Conservation (phyloP, 257 asterid genomes). For the Verbascum thapsus region DNA sequence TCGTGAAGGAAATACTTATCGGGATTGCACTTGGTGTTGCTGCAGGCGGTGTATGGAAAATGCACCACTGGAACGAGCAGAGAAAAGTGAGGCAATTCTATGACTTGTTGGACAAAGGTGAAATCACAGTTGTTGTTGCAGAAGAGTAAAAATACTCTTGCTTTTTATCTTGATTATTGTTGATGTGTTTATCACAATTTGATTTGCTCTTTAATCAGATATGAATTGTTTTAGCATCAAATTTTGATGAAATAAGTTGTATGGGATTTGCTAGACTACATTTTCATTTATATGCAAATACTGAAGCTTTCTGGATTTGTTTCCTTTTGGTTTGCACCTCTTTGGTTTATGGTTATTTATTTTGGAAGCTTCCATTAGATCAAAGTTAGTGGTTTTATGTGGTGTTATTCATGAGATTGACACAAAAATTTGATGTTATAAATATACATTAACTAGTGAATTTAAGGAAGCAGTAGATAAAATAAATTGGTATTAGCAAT, state of each 20-base stretch:
- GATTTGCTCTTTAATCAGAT: slow-evolving; percentile 41
- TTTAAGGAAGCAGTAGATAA: too few relatives aligned
- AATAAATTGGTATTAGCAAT: too few relatives aligned
- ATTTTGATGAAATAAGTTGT: slow-evolving; percentile 41
- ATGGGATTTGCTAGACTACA: slow-evolving; percentile 16
- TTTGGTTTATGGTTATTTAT: too few relatives aligned
- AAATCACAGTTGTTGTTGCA: slow-evolving; percentile 50
- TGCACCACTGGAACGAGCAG: slow-evolving; percentile 86
- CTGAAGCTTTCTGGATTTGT: slow-evolving; percentile 11
- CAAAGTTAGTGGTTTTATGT: too few relatives aligned
- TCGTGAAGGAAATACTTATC: slow-evolving; percentile 66
- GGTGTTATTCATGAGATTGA: too few relatives aligned
- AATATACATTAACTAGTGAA: too few relatives aligned
- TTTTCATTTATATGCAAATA: slow-evolving; percentile 24
- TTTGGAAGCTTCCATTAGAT: too few relatives aligned
- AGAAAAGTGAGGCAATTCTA: slow-evolving; percentile 56
- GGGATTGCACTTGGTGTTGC: slow-evolving; percentile 55
- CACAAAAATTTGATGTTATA: too few relatives aligned
- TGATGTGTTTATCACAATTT: slow-evolving; percentile 22
- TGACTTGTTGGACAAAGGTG: slow-evolving; percentile 68
- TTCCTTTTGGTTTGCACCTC: background rate
- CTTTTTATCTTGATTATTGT: slow-evolving; percentile 25
- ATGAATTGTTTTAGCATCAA: slow-evolving; percentile 31
- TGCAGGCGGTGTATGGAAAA: slow-evolving; percentile 75
- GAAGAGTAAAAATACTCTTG: slow-evolving; percentile 42